Evolutionary conservation across 129 eudicot species (phyloP).

Genomic region (Glebionis coronaria): DNA sequence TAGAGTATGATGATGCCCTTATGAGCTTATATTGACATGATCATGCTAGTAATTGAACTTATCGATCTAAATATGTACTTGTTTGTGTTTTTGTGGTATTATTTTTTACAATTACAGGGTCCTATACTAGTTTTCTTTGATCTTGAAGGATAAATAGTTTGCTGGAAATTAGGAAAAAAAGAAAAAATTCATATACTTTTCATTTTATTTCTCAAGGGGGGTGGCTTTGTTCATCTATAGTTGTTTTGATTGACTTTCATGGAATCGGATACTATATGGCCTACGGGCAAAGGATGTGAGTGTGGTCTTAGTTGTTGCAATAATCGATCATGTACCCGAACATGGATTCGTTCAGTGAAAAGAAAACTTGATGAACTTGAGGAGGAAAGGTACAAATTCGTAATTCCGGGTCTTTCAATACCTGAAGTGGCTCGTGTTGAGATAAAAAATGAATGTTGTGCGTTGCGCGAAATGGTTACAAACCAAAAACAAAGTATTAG

Average conservation of each 20-base stretch:
- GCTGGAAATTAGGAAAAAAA: constrained; percentile 33
- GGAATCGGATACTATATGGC: constrained; percentile 35
- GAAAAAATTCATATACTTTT: not conserved
- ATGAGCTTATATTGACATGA: too few relatives aligned
- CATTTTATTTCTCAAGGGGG: not conserved
- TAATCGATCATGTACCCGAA: constrained; percentile 41
- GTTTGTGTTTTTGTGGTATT: too few relatives aligned
- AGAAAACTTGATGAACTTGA: constrained; percentile 60
- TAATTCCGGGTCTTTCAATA: constrained; percentile 39
- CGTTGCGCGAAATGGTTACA: constrained; percentile 59
- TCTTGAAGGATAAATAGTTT: constrained; percentile 22
- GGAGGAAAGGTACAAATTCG: constrained; percentile 22
- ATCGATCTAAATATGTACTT: too few relatives aligned
- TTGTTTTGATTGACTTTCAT: constrained; percentile 25
- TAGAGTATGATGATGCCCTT: too few relatives aligned
- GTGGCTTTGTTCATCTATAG: not conserved
- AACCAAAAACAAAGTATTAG: constrained; percentile 63
- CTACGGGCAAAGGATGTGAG: constrained; percentile 33
- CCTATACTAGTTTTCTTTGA: constrained; percentile 21
- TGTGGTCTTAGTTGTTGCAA: constrained; percentile 39
- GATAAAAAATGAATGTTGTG: constrained; percentile 56
- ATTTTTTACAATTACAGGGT: constrained; percentile 20
- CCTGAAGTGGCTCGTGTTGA: constrained; percentile 66
- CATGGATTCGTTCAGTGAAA: constrained; percentile 60
- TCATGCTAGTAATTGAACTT: too few relatives aligned